Conservation (phyloP, 2,329 filamentous ascomycete species). For the Fusarium floridanum region DNA sequence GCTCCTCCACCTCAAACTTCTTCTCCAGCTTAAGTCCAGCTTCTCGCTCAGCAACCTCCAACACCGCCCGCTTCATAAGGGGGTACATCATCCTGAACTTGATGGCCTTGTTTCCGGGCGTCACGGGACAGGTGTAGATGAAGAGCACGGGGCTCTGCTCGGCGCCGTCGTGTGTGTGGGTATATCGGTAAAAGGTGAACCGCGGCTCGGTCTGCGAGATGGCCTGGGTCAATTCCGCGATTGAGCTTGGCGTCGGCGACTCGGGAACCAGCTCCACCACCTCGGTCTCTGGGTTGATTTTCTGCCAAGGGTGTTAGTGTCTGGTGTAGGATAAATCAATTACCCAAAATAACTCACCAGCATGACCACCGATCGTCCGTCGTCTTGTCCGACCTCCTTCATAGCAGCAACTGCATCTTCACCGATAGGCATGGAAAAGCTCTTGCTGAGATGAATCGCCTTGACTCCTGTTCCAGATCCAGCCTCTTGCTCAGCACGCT, state of each 20-base stretch:
- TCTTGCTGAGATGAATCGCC: conserved; percentile 71
- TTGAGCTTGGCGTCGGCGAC: conserved; percentile 64
- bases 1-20: conserved; percentile 77
- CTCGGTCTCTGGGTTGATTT: conserved; percentile 79
- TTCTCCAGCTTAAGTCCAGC: conserved; percentile 76
- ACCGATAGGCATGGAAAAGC: conserved; percentile 68
- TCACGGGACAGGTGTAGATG: conserved; percentile 83
- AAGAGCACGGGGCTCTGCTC: conserved; percentile 76
- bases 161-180: conserved; percentile 66
- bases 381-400: conserved; percentile 66
- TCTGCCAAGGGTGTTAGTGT: conserved; percentile 58
- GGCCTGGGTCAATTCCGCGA: conserved; percentile 67
- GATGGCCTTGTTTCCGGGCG: conserved; percentile 75
- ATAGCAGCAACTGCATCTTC: conserved; percentile 75
- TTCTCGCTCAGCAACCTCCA: conserved; percentile 74
- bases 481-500: conserved; percentile 80
- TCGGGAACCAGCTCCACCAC: conserved; percentile 73
- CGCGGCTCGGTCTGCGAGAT: conserved; percentile 79
- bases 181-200: conserved; percentile 82
- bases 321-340: not conserved
- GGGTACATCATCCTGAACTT: conserved; percentile 91
- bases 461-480: conserved; percentile 73
- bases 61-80: conserved; percentile 74
- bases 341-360: conserved; percentile 63
- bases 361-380: conserved; percentile 69